Conservation (phyloP, 768 basidiomycete genomes). For the Boletus vinaceobasis region DNA sequence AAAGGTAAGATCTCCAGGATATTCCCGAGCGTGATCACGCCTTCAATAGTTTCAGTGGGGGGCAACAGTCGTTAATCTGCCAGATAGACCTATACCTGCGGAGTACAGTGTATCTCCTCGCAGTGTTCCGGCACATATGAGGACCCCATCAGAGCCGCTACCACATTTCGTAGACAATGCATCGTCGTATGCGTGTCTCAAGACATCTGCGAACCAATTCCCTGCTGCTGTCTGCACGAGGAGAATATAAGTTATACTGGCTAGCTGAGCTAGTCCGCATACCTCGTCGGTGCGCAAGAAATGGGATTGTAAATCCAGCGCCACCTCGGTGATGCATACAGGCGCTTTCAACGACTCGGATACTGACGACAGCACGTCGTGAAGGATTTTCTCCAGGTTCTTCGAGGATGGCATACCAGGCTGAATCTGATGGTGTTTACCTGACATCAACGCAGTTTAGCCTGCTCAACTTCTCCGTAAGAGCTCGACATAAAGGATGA, state of each 20-base stretch:
- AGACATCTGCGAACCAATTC: constrained; percentile 85
- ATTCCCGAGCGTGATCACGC: constrained; percentile 77
- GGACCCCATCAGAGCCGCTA: constrained; percentile 72
- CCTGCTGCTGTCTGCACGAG: constrained; percentile 55
- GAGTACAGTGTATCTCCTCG: constrained; percentile 85
- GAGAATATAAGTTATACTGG: neutral
- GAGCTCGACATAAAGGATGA: neutral
- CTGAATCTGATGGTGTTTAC: constrained; percentile 61
- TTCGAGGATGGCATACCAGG: constrained; percentile 57
- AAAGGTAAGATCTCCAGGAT: constrained; percentile 89
- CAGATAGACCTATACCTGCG: constrained; percentile 48
- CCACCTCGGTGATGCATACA: constrained; percentile 65
- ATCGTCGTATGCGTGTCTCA: constrained; percentile 81
- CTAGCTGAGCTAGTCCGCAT: constrained; percentile 1
- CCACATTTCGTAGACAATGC: constrained; percentile 53
- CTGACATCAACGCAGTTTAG: constrained; percentile 33
- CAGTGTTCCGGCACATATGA: constrained; percentile 80
- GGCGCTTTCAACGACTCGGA: constrained; percentile 68
- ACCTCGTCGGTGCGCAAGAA: constrained; percentile 74
- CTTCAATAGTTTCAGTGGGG: constrained; percentile 33
- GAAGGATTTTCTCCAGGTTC: constrained; percentile 54
- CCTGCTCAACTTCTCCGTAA: neutral
- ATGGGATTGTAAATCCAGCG: constrained; percentile 73
- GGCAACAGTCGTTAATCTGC: neutral
- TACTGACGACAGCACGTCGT: constrained; percentile 64